phyloP scores from a whole-genome alignment of 2,329 filamentous ascomycete genomes.

The Exophiala phaeomuriformis region DNA sequence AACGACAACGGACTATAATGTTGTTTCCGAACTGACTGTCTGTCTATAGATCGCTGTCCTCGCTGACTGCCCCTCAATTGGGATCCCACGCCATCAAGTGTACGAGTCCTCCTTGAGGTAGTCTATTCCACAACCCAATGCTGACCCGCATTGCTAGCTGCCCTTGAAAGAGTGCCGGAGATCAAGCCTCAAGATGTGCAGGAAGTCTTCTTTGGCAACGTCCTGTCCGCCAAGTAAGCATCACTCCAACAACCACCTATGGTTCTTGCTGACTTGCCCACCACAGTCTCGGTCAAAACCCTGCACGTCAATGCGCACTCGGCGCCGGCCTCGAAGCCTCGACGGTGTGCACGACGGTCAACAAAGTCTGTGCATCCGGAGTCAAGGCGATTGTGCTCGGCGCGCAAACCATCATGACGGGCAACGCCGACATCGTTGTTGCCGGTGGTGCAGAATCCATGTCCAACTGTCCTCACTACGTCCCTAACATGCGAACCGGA shows the following conservation, averaged over 20 bases:
- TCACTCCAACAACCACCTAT: constrained; percentile 1
- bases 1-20: neutral
- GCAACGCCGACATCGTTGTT: constrained; percentile 84
- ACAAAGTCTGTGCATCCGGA: constrained; percentile 97
- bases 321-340: constrained; percentile 74
- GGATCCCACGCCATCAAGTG: constrained; percentile 90
- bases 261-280: neutral
- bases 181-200: constrained; percentile 86
- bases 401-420: constrained; percentile 94
- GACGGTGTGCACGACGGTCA: constrained; percentile 83
- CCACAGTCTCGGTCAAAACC: constrained; percentile 82
- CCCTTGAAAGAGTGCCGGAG: constrained; percentile 75
- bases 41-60: constrained; percentile 68
- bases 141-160: constrained; percentile 42
- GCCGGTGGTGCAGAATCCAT: constrained; percentile 96
- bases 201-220: constrained; percentile 97
- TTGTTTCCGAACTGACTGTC: constrained; percentile 15
- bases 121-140: neutral
- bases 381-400: constrained; percentile 92
- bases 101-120: constrained; percentile 37
- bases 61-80: constrained; percentile 75
- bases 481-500: constrained; percentile 75
- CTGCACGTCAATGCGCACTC: constrained; percentile 88
- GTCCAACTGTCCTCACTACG: constrained; percentile 96
- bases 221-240: constrained; percentile 81